phyloP scores from a whole-genome alignment of 805 yeast species.

The Phaffomyces thermotolerans region DNA sequence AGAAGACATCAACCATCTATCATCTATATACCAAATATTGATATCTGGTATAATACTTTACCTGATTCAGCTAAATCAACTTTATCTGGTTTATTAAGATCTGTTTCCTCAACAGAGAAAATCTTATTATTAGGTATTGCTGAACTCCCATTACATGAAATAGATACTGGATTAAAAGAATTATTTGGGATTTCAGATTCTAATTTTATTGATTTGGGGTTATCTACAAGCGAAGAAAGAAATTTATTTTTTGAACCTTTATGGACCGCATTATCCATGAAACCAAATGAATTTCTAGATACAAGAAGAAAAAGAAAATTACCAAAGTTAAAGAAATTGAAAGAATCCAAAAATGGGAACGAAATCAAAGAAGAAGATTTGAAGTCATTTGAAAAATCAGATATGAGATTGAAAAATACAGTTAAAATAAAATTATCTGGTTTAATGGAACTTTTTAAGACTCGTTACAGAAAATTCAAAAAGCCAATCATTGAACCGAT shows the following conservation, averaged over 20 bases:
- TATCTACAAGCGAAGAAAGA: slow-evolving; percentile 44
- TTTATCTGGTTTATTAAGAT: slow-evolving; percentile 59
- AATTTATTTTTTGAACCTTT: slow-evolving; percentile 48
- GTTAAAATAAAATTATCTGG: slow-evolving; percentile 81
- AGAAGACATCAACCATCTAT: slow-evolving; percentile 85
- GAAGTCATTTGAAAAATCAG: slow-evolving; percentile 47
- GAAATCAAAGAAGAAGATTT: slow-evolving; percentile 29
- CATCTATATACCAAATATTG: slow-evolving; percentile 73
- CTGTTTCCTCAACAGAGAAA: slow-evolving; percentile 63
- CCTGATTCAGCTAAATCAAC: slow-evolving; percentile 67
- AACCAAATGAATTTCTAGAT: slow-evolving; percentile 69
- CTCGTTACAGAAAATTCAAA: slow-evolving; percentile 79
- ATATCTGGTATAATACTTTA: slow-evolving; percentile 65
- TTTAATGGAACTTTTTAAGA: slow-evolving; percentile 83
- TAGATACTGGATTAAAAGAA: slow-evolving; percentile 39
- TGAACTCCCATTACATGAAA: slow-evolving; percentile 35
- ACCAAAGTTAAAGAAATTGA: slow-evolving; percentile 32
- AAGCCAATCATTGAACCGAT: slow-evolving; percentile 86
- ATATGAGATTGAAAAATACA: slow-evolving; percentile 76
- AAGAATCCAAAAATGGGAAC: slow-evolving; percentile 26
- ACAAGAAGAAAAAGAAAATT: slow-evolving; percentile 32
- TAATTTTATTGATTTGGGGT: slow-evolving; percentile 37
- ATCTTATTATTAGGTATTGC: slow-evolving; percentile 70
- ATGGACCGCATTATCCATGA: slow-evolving; percentile 48
- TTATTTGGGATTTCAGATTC: slow-evolving; percentile 52